phyloP scores from a whole-genome alignment of 148 eudicot genomes.

The Camellia granthamiana region DNA sequence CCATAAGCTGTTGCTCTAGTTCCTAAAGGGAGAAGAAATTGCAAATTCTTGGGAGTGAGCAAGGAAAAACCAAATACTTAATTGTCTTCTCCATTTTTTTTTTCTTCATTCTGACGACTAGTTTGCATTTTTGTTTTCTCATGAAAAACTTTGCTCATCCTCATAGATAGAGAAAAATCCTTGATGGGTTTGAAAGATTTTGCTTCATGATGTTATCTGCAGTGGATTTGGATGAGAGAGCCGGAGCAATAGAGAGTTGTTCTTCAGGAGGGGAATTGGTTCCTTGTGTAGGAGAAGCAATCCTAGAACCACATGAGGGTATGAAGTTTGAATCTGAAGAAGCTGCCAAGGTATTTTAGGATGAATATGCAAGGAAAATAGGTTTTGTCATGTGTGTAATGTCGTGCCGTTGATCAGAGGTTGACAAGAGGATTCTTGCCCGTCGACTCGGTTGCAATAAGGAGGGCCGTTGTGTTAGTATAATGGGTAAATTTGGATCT shows the following conservation, averaged over 20 bases:
- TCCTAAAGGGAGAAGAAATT: neutral
- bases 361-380: constrained; percentile 23
- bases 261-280: constrained; percentile 10
- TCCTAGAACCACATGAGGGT: constrained; percentile 32
- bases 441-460: constrained; percentile 37
- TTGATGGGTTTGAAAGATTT: neutral
- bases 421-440: constrained; percentile 32
- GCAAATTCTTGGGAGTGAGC: neutral
- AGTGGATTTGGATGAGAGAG: constrained; percentile 27
- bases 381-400: constrained; percentile 38
- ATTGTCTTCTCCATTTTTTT: neutral
- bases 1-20: neutral
- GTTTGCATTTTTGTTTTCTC: neutral
- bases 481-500: constrained; percentile 16
- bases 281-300: constrained; percentile 5
- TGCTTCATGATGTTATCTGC: neutral
- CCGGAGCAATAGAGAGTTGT: constrained; percentile 10
- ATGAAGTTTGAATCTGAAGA: constrained; percentile 37
- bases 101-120: neutral
- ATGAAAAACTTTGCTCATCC: neutral
- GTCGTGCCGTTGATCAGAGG: constrained; percentile 38
- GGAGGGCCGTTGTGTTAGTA: constrained; percentile 33
- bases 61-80: no score
- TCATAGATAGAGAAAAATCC: neutral
- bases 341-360: constrained; percentile 35